A percentile compares a stretch with the other conserved stretches of the same genome.
Evolutionary conservation across 129 eudicot species (phyloP).

Genomic region (Flaveria sonorensis): DNA sequence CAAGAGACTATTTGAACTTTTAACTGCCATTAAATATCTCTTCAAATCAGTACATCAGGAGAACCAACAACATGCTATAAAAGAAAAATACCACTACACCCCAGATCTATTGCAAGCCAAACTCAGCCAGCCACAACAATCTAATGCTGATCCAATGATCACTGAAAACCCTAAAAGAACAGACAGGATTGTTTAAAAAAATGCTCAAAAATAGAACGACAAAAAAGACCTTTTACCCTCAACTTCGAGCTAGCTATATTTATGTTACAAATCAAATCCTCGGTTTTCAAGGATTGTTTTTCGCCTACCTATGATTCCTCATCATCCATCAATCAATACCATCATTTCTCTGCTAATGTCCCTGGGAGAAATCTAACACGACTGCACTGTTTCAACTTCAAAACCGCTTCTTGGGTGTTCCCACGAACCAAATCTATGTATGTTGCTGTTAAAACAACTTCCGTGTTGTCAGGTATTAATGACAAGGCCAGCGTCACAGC

Average conservation of each 20-base stretch:
- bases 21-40: slow-evolving; percentile 36
- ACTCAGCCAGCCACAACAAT: slow-evolving; percentile 46
- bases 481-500: slow-evolving; percentile 56
- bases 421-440: slow-evolving; percentile 72
- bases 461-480: slow-evolving; percentile 52
- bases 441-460: slow-evolving; percentile 66
- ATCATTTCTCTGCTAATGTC: slow-evolving; percentile 43
- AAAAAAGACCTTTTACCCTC: slow-evolving; percentile 50
- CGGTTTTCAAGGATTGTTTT: slow-evolving; percentile 56
- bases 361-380: slow-evolving; percentile 59
- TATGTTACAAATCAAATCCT: slow-evolving; percentile 67
- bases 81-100: slow-evolving; percentile 47
- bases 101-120: slow-evolving; percentile 40
- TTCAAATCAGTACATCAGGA: slow-evolving; percentile 34
- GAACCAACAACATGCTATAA: slow-evolving; percentile 23
- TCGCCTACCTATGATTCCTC: slow-evolving; percentile 49
- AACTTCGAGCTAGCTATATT: slow-evolving; percentile 61
- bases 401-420: slow-evolving; percentile 57
- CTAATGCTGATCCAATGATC: slow-evolving; percentile 27
- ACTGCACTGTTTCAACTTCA: slow-evolving; percentile 61
- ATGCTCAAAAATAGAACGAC: slow-evolving; percentile 23
- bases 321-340: slow-evolving; percentile 10
- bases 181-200: slow-evolving; percentile 8
- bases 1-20: slow-evolving; percentile 33
- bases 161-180: slow-evolving; percentile 34